Conservation (phyloP, 371 early-diverging fungal genomes). For the Mortierella sp. region DNA sequence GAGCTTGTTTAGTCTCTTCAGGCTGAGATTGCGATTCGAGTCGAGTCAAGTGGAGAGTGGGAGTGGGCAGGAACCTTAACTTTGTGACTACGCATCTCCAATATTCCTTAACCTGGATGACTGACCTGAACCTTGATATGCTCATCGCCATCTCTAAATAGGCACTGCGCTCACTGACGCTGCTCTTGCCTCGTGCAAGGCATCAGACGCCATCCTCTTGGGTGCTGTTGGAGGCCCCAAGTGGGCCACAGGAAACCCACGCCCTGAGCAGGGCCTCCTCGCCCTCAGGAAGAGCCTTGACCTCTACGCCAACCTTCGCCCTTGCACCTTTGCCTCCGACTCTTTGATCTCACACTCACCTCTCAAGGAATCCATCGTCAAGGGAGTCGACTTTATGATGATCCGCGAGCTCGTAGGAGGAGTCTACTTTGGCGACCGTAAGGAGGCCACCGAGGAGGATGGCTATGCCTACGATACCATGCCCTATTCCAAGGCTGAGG, state of each 20-base stretch:
- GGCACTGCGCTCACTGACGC: conserved; percentile 87
- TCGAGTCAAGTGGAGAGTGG: not conserved
- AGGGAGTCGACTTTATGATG: conserved; percentile 90
- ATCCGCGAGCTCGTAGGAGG: conserved; percentile 97
- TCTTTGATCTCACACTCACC: conserved; percentile 85
- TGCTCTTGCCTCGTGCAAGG: conserved; percentile 81
- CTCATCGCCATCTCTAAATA: conserved; percentile 23
- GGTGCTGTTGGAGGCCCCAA: conserved; percentile 98
- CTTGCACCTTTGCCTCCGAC: conserved; percentile 92
- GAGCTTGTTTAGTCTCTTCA: no score
- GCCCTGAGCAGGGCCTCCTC: conserved; percentile 95
- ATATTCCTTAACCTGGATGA: not conserved
- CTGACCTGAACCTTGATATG: not conserved
- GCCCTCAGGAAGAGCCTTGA: conserved; percentile 91
- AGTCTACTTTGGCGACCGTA: conserved; percentile 95
- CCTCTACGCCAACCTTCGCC: conserved; percentile 95
- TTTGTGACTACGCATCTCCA: conserved; percentile 1
- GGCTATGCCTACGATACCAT: conserved; percentile 92
- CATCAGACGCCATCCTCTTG: conserved; percentile 90
- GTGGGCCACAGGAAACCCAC: conserved; percentile 87
- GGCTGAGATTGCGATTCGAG: not conserved
- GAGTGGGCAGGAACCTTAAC: not conserved
- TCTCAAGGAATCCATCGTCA: conserved; percentile 88
- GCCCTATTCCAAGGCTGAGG: conserved; percentile 89
- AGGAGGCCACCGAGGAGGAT: conserved; percentile 76